phyloP scores from a whole-genome alignment of 1,284 basidiomycete genomes.

The Moesziomyces sp. region DNA sequence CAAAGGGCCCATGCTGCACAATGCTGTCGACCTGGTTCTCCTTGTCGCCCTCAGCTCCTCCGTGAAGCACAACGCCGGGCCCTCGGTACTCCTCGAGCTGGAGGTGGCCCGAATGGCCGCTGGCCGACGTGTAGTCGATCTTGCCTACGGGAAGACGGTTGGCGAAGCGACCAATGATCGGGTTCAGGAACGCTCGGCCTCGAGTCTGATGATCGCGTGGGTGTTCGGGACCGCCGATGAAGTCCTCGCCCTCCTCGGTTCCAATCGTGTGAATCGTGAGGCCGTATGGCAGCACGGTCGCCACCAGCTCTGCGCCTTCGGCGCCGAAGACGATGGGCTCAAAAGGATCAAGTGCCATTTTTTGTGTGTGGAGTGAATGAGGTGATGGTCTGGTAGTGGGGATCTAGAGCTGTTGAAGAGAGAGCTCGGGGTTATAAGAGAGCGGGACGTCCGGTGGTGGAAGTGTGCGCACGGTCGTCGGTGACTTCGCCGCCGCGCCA shows the following conservation, averaged over 20 bases:
- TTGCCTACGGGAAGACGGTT: slow-evolving; percentile 61
- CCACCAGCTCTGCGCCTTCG: slow-evolving; percentile 33
- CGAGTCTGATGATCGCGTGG: slow-evolving; percentile 42
- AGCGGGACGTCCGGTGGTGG: background rate
- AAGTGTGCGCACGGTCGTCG: background rate
- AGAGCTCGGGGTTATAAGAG: background rate
- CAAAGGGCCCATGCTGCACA: slow-evolving; percentile 57
- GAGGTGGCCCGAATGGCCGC: slow-evolving; percentile 28
- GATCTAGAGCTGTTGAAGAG: background rate
- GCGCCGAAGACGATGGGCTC: slow-evolving; percentile 41
- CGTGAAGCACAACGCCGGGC: slow-evolving; percentile 56
- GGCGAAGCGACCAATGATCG: slow-evolving; percentile 61
- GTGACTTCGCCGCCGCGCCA: slow-evolving; percentile 10
- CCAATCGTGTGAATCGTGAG: slow-evolving; percentile 58
- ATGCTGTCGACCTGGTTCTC: slow-evolving; percentile 24
- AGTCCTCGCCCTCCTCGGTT: slow-evolving; percentile 45
- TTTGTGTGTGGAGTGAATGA: background rate
- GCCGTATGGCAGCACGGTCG: slow-evolving; percentile 56
- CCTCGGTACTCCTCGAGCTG: slow-evolving; percentile 49
- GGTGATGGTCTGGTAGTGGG: background rate
- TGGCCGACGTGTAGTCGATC: slow-evolving; percentile 29
- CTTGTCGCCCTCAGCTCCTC: slow-evolving; percentile 49
- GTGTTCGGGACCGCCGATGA: slow-evolving; percentile 61
- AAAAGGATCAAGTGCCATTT: slow-evolving; percentile 52
- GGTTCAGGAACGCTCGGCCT: slow-evolving; percentile 58